Base-by-base conservation (phyloP, 225 moss, liverwort and hornwort genomes). In the Climacium dendroides region DNA sequence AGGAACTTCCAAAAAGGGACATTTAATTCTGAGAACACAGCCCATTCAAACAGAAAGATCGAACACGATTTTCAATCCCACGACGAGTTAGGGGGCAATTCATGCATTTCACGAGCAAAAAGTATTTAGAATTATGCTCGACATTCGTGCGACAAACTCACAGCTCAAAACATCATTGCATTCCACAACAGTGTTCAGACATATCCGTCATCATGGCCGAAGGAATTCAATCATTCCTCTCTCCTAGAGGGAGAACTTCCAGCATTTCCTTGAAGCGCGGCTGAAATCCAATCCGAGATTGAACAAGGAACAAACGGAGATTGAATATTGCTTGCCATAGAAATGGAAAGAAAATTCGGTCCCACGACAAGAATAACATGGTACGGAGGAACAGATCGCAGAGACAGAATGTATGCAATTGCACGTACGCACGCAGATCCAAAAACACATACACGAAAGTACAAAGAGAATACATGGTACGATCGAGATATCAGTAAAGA, bases 401-500 rank as follows among this genome's bases (percentile, higher is more conserved):
- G n/a, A n/a, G n/a, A n/a, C n/a, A n/a, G n/a, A n/a, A n/a, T n/a
- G n/a, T n/a, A n/a, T n/a, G n/a, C n/a, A n/a, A 19, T 37, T 19
- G 19, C 23, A 23, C 23, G 18, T 18, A 67, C n/a, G n/a, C n/a
- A n/a, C n/a, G n/a, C n/a, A 26, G 15, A 43, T 72, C 45, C 10
- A 29, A 72, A 72, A 28, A 72, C 45, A 1, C 43, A 45, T 17
- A 9, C 9, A 72, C 45, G 45, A 18, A 17, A 45, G 10, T 10
- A 30, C 12, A 17, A 0, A 4, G 30, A 72, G 17, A 6, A 72
- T 0, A 47, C 6, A 54, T 10, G 2, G 15, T n/a, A 35, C 3
- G 4, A 75, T 76, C 5, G 6, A 24, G 9, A 9, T 24, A 37
- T 17, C 25, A 6, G 4, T 18, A 26, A 37, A 11, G 26, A 57